Base-by-base conservation (phyloP, 192 early-diverging fungal genomes). In the Umbelopsis vinacea region DNA sequence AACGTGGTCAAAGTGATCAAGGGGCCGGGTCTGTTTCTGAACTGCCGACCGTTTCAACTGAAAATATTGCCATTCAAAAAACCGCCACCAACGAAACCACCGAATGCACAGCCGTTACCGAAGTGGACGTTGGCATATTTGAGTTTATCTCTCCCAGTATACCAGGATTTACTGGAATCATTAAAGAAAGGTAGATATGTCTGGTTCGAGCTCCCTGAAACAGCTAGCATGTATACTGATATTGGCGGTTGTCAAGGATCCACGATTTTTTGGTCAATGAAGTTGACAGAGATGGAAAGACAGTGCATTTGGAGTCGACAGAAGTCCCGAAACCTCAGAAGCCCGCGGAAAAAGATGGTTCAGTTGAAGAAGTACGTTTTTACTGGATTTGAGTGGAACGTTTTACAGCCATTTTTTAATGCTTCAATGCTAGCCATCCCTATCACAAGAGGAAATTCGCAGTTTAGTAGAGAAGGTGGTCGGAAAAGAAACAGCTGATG, bases 261-360 rank as follows among this genome's bases (percentile, higher is more conserved):
- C 81, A 87, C 0, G 97, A 99, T 77, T 99, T 99, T 81, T 81
- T 95, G 40, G 97, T 99, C 26, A 91, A 95, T 81, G 97, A 99
- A 86, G 91, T 99, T 19, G 91, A 92, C 73, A 67, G 74, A 38
- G 69, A 79, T 22, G 93, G 93, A 21, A 74, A 87, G 24, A 85
- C 93, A 3, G 89, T 96, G 10, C 91, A 89, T 48, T 77, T 98
- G 46, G 82, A 80, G 6, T 71, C 66, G 46, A 48, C 71, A 35
- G 75, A 76, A 17, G n/a, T 43, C 22, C 75, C 79, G n/a, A 43
- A 63, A 14, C 29, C 57, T n/a, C 9, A 14, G 19, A 29, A 29
- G 29, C 3, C 29, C 1, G 17, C 22, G 52, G 29, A n/a, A 60
- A 21, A 33, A 69, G 22, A 24, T 53, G 43, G 46, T 80, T 40